These are phyloP conservation scores for Fusarium sororula DNA, from an alignment of 2,329 filamentous ascomycete genomes.

Conservation along the genomic window DNA sequence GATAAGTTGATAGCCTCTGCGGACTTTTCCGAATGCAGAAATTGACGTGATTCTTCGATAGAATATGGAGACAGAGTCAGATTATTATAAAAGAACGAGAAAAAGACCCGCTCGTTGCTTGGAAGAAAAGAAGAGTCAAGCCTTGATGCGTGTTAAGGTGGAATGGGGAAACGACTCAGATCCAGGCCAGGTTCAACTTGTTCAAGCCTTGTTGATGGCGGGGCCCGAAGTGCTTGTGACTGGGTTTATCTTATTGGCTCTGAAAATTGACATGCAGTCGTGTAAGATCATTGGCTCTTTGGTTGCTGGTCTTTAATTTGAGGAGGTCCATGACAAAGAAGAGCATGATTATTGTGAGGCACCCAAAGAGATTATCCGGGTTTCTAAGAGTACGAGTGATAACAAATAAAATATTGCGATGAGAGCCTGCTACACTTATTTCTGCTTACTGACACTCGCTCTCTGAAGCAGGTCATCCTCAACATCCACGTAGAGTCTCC, in stretches of 20 bases:
- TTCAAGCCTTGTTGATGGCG: conserved; percentile 24
- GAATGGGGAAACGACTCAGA: conserved; percentile 34
- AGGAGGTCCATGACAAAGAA: neutral
- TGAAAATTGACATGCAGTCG: conserved; percentile 8
- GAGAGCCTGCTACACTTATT: too few species aligned
- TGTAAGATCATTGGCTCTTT: conserved; percentile 44
- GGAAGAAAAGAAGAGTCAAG: neutral
- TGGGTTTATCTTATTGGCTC: conserved; percentile 15
- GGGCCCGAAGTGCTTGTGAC: conserved; percentile 25
- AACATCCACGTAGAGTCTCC: conserved; percentile 45
- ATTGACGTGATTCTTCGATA: neutral
- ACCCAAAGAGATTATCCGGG: neutral
- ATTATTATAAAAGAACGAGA: neutral
- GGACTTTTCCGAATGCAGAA: neutral
- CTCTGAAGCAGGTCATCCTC: conserved; percentile 38
- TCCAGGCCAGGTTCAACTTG: conserved; percentile 18
- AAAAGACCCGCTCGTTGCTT: neutral
- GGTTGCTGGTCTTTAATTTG: neutral
- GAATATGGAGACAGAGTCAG: too few species aligned
- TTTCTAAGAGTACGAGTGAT: neutral
- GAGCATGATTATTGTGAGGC: neutral
- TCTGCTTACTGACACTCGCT: neutral
- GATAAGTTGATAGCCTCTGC: neutral
- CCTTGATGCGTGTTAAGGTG: conserved; percentile 18
- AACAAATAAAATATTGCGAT: neutral